A percentile compares a stretch with the other conserved stretches of the same genome.
Evolutionary conservation across 192 early-diverging fungal genomes (phyloP).

Genomic region (Funneliformis mosseae): DNA sequence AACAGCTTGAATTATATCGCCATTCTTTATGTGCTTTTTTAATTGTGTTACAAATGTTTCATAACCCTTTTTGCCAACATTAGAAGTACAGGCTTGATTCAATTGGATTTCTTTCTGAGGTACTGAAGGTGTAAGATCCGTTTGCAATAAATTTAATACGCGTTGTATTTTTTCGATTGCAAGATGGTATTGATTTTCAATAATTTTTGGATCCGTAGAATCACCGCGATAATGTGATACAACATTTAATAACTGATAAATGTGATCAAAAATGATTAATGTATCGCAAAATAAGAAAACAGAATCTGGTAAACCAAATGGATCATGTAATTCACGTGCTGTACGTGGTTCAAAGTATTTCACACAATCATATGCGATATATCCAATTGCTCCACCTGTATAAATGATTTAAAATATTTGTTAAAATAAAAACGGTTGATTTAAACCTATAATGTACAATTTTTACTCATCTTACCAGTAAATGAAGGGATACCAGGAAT

Average conservation of each 20-base stretch:
- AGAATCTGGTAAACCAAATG: conserved; percentile 88
- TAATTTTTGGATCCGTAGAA: conserved; percentile 53
- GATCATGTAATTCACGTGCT: conserved; percentile 76
- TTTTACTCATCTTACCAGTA: conserved; percentile 59
- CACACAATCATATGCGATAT: conserved; percentile 96
- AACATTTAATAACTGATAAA: conserved; percentile 89
- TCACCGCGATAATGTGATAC: conserved; percentile 85
- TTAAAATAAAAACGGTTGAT: too few relatives aligned
- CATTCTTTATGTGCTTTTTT: conserved; percentile 90
- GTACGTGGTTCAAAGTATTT: conserved; percentile 97
- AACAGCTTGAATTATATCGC: conserved; percentile 98
- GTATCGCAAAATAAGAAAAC: conserved; percentile 96
- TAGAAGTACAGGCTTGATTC: conserved; percentile 73
- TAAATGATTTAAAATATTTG: neutral
- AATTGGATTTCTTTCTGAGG: conserved; percentile 73
- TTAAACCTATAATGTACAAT: neutral
- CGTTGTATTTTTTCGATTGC: conserved; percentile 70
- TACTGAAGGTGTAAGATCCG: conserved; percentile 74
- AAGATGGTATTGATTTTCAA: conserved; percentile 66
- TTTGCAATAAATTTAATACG: conserved; percentile 69
- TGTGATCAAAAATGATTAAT: conserved; percentile 93
- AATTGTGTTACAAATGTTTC: conserved; percentile 83
- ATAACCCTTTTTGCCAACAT: conserved; percentile 92
- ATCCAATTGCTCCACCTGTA: conserved; percentile 93
- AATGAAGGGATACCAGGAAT: conserved; percentile 84